Evolutionary conservation across 306 rosid genomes (phyloP).

Genomic region (Begonia loranthoides): DNA sequence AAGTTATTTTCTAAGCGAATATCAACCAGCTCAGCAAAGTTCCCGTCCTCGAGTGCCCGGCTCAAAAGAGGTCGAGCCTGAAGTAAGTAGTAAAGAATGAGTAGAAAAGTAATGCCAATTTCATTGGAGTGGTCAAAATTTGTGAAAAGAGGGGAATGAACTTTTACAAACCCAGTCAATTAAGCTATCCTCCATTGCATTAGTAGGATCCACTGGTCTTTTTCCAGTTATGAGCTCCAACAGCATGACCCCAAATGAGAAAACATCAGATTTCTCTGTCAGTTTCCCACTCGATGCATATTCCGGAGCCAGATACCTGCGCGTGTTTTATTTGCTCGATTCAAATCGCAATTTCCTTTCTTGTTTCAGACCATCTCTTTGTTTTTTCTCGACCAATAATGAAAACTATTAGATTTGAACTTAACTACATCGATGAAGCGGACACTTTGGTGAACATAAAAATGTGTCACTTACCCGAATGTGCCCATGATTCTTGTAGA

Average conservation of each 20-base stretch:
- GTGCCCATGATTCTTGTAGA: slow-evolving; percentile 93
- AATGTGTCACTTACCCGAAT: slow-evolving; percentile 41
- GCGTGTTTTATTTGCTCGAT: background rate
- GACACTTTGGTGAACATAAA: background rate
- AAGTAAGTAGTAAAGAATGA: background rate
- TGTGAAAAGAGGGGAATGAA: background rate
- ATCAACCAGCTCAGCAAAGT: slow-evolving; percentile 48
- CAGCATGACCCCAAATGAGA: slow-evolving; percentile 83
- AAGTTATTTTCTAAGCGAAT: slow-evolving; percentile 38
- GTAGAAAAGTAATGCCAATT: background rate
- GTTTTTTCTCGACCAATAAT: no score
- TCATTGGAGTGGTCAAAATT: background rate
- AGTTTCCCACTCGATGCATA: slow-evolving; percentile 90
- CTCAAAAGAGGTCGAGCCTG: slow-evolving; percentile 72
- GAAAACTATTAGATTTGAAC: background rate
- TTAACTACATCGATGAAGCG: background rate
- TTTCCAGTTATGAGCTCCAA: slow-evolving; percentile 69
- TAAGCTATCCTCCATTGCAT: slow-evolving; percentile 60
- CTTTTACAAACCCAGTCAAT: slow-evolving; percentile 79
- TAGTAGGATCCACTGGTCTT: slow-evolving; percentile 57
- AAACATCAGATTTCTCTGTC: slow-evolving; percentile 85
- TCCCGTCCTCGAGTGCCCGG: slow-evolving; percentile 42
- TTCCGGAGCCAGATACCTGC: slow-evolving; percentile 87
- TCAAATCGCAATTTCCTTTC: background rate
- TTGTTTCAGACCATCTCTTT: no score